These are phyloP conservation scores for Hyaloscypha bicolor DNA, from an alignment of 495 filamentous ascomycete species.

Conservation along the genomic window DNA sequence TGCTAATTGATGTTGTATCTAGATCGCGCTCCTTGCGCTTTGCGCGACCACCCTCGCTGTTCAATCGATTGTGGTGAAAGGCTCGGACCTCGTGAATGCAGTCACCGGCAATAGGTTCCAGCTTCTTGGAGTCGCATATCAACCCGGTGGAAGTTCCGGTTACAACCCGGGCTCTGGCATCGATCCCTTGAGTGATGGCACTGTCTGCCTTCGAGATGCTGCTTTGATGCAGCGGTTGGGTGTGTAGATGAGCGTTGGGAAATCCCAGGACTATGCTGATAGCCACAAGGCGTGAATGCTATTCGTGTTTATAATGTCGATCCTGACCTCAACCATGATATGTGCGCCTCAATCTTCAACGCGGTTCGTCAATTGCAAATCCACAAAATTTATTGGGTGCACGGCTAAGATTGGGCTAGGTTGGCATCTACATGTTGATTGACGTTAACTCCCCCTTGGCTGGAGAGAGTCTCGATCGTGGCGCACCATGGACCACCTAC, in stretches of 20 bases:
- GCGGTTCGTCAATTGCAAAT: slow-evolving; percentile 36
- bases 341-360: slow-evolving; percentile 92
- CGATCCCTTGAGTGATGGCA: slow-evolving; percentile 77
- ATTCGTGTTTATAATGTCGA: slow-evolving; percentile 94
- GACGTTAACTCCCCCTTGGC: slow-evolving; percentile 92
- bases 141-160: slow-evolving; percentile 84
- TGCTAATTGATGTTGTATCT: background rate
- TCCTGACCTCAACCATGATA: slow-evolving; percentile 81
- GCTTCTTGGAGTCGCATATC: slow-evolving; percentile 91
- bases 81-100: slow-evolving; percentile 81
- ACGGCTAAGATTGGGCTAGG: slow-evolving; percentile 19
- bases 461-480: slow-evolving; percentile 74
- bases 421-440: slow-evolving; percentile 62
- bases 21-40: slow-evolving; percentile 29
- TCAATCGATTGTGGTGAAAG: slow-evolving; percentile 69
- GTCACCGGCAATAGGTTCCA: slow-evolving; percentile 79
- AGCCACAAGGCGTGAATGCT: slow-evolving; percentile 66
- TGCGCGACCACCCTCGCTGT: slow-evolving; percentile 62
- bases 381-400: too few species aligned
- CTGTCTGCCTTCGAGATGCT: slow-evolving; percentile 84
- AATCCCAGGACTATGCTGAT: background rate
- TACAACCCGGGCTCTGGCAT: slow-evolving; percentile 61
- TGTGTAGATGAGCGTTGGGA: slow-evolving; percentile 17
- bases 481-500: slow-evolving; percentile 72
- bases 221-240: slow-evolving; percentile 87